These are phyloP conservation scores for Rosellinia necatrix DNA, from an alignment of 2,329 filamentous ascomycete species.

Conservation along the genomic window DNA sequence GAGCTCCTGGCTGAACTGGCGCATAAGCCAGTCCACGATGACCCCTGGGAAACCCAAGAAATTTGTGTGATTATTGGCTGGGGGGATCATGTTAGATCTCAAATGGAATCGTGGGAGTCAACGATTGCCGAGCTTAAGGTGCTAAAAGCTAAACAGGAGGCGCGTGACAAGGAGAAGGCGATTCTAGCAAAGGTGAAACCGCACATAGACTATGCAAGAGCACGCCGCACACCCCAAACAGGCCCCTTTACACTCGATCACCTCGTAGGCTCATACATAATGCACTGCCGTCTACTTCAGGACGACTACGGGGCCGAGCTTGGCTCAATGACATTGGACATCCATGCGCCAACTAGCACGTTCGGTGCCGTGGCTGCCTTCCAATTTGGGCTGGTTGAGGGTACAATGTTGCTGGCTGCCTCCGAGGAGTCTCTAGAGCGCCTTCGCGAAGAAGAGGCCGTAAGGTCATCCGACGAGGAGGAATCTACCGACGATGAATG, in stretches of 20 bases:
- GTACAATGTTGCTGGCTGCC: constrained; percentile 18
- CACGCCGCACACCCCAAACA: background rate
- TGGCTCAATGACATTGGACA: constrained; percentile 11
- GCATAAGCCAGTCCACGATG: background rate
- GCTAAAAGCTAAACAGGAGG: background rate
- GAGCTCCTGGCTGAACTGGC: constrained; percentile 1
- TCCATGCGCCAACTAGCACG: constrained; percentile 19
- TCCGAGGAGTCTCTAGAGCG: constrained; percentile 16
- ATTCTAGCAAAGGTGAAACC: constrained; percentile 16
- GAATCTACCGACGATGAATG: background rate
- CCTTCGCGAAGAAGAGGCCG: constrained; percentile 14
- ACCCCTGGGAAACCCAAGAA: background rate
- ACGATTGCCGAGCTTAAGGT: background rate
- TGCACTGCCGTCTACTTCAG: constrained; percentile 12
- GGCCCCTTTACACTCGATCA: background rate
- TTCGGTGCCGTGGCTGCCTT: constrained; percentile 15
- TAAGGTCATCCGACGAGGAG: background rate
- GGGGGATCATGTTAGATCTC: constrained; percentile 3
- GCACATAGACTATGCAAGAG: constrained; percentile 17
- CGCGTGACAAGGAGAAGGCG: constrained; percentile 9
- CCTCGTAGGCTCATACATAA: constrained; percentile 18
- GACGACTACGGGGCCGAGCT: constrained; percentile 6
- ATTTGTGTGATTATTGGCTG: constrained; percentile 14
- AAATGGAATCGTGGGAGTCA: background rate
- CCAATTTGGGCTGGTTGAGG: constrained; percentile 10